These are phyloP conservation scores for Fusarium sp. DNA, from an alignment of 2,329 filamentous ascomycete species.

Conservation along the genomic window DNA sequence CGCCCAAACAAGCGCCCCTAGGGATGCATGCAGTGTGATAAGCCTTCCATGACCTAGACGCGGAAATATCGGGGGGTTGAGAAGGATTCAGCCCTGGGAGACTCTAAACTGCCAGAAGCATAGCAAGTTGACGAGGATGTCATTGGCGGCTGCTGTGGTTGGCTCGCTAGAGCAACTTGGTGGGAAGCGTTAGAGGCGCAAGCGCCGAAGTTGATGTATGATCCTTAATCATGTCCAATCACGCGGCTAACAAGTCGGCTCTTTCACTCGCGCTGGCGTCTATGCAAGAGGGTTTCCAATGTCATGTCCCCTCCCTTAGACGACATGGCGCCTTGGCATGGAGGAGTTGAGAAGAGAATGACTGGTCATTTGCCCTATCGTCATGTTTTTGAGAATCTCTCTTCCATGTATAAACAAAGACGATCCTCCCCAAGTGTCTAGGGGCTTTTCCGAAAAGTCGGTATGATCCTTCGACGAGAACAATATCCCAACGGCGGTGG, in stretches of 20 bases:
- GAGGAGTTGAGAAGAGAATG: conserved; percentile 19
- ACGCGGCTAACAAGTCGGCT: conserved; percentile 41
- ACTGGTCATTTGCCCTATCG: conserved; percentile 6
- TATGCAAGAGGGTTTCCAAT: conserved; percentile 36
- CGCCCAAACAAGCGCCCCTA: conserved; percentile 41
- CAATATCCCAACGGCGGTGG: conserved; percentile 10
- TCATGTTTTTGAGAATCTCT: not conserved
- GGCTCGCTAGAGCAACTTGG: conserved; percentile 25
- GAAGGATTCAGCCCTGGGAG: conserved; percentile 32
- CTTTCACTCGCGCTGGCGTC: conserved; percentile 43
- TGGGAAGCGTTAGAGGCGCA: conserved; percentile 42
- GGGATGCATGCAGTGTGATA: conserved; percentile 44
- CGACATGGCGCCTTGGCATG: conserved; percentile 17
- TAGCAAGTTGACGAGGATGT: conserved; percentile 22
- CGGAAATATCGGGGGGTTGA: conserved; percentile 16
- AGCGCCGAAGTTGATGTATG: conserved; percentile 30
- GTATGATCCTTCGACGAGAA: not conserved
- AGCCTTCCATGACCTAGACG: conserved; percentile 32
- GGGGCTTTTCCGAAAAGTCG: not conserved
- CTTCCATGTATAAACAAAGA: not conserved
- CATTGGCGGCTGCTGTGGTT: conserved; percentile 30
- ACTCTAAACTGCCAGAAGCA: conserved; percentile 15
- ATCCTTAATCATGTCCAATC: conserved; percentile 40
- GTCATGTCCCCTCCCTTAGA: conserved; percentile 16
- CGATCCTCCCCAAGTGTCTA: not conserved